Evolutionary conservation across 1,139 yeast species (phyloP).

Genomic region (Debaryomyces nepalensis): DNA sequence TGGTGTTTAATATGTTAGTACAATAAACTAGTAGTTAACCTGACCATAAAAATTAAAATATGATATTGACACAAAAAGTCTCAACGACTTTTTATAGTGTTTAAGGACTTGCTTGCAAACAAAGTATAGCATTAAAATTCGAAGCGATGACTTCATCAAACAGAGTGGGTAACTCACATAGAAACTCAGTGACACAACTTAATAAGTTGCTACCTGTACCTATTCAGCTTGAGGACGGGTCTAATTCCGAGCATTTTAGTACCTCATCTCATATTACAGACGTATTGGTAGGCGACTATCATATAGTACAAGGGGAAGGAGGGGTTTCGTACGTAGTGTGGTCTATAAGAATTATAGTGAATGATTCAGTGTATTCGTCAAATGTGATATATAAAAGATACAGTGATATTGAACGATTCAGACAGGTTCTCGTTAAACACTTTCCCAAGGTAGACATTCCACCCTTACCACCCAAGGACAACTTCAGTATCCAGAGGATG

Average conservation of each 20-base stretch:
- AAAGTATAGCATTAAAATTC: neutral
- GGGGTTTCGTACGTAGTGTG: constrained; percentile 51
- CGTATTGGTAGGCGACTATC: constrained; percentile 46
- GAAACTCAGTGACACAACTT: constrained; percentile 31
- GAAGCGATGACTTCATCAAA: constrained; percentile 5
- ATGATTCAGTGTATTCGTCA: constrained; percentile 49
- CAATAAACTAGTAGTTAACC: neutral
- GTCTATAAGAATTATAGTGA: constrained; percentile 50
- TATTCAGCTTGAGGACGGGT: constrained; percentile 38
- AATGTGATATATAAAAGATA: constrained; percentile 63
- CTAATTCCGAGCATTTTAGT: constrained; percentile 30
- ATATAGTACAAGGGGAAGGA: constrained; percentile 42
- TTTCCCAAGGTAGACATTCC: constrained; percentile 56
- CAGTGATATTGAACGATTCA: constrained; percentile 61
- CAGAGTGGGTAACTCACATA: constrained; percentile 13
- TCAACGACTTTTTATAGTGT: constrained; percentile 3
- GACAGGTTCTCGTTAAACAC: constrained; percentile 41
- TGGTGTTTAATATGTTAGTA: neutral
- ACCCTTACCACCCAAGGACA: constrained; percentile 66
- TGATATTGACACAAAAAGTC: constrained; percentile 27
- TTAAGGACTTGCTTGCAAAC: neutral
- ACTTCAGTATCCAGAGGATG: constrained; percentile 50
- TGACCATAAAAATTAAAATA: neutral
- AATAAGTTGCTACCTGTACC: constrained; percentile 46
- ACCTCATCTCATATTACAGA: constrained; percentile 36